Evolutionary conservation across 148 eudicot genomes (phyloP), one percentile per base, ranked within the genome.

Genomic region (Persicaria tinctoria): DNA sequence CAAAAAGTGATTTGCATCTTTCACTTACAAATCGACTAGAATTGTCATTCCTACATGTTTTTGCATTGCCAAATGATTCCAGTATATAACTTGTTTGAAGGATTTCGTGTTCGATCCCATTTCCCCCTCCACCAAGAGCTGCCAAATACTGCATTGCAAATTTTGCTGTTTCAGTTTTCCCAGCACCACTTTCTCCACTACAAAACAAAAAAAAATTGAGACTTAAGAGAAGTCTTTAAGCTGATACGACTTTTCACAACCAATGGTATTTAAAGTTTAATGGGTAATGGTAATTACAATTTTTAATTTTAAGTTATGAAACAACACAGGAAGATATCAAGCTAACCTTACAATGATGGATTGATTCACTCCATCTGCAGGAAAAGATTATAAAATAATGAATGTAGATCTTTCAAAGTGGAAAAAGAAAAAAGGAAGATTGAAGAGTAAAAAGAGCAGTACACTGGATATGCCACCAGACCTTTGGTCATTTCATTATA

Each of bases 171-270:
- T 92, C 99, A 47, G 94, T 95, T 85, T 95, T 95, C 82, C 99
- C 99, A 82, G 99, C 87, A 79, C 99, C 99, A 86, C 96, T 95
- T 81, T 95, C 99, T 77, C 97, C 97, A 78, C 99, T 95, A 78
- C 51, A 32, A 32, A 32, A 32, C 41, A 32, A 81, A 73, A 81
- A 73, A 64, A 68, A 48, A 20, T 56, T 48, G 9, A 9, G 74
- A 8, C 41, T 32, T 32, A 3, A 32, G 41, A 23, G 12, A 14
- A 46, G 44, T 8, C 44, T 1, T 6, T 38, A 4, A 44, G 12
- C 11, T 66, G 41, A 66, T 44, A 66, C 18, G 41, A 66, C 27
- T 32, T 38, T 41, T 60, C 13, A 23, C 38, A 60, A 10, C 68
- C 44, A 60, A 23, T 1, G 56, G 16, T 4, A 53, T 53, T 14